Evolutionary conservation across 345 rosid genomes (phyloP), one percentile per base, ranked within the genome.

Genomic region (Geranium brycei): DNA sequence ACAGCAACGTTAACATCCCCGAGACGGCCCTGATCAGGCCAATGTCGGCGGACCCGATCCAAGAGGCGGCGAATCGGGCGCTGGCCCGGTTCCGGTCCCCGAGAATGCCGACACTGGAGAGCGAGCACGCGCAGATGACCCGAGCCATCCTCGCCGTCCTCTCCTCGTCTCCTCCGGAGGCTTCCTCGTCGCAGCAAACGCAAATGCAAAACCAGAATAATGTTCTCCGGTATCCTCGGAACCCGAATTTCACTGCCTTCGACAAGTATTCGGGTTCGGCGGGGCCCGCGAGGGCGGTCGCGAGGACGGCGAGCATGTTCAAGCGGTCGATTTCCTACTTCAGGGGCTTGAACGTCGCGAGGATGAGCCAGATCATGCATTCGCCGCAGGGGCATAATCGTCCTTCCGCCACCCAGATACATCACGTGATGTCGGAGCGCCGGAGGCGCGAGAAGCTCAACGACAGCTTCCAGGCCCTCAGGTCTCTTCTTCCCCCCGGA

Each of bases 391-490:
- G 64, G 0, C 38, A 6, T 8, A 67, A 51, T 62, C 83, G 82
- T 3, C 81, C 82, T 18, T 63, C 81, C 2, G 68, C 67, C 57
- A 81, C 80, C 51, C 98, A 91, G 66, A 57, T 91, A 69, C 91
- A 87, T 59, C 98, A 91, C 66, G 84, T 85, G 98, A 84, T 92
- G 68, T 83, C 95, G 0, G 98, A 92, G 77, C 71, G 98, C 56
- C 87, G 74, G 74, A 78, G 98, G 66, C 85, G 98, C 0, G 98
- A 92, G 70, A 92, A 92, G 72, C 84, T 89, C 69, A 92, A 92
- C 51, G 92, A 92, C 57, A 87, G 86, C 71, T 89, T 92, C 57
- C 74, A 66, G 57, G 86, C 89, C 17, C 71, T 92, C 51, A 76
- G 85, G 63, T 77, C 87, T 28, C 79, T 92, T 17, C 96, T 92